phyloP scores from a whole-genome alignment of 1,284 basidiomycete species.

The Cryptococcus sp. region DNA sequence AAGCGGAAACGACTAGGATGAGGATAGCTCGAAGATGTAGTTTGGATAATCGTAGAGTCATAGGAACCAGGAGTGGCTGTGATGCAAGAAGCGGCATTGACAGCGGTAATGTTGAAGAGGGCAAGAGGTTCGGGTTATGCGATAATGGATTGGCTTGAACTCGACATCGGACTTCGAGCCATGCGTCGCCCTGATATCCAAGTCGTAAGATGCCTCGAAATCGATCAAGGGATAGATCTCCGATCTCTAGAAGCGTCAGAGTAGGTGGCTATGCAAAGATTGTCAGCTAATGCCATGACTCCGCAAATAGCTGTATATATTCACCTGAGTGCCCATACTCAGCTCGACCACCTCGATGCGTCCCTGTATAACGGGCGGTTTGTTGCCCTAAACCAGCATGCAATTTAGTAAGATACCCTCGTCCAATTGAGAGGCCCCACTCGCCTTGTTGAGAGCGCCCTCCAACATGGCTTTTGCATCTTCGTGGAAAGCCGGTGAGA shows the following conservation, averaged over 20 bases:
- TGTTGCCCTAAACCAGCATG: constrained; percentile 63
- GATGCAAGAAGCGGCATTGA: constrained; percentile 81
- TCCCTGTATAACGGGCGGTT: constrained; percentile 96
- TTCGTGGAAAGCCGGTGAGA: constrained; percentile 91
- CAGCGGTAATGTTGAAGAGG: constrained; percentile 72
- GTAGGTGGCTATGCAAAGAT: constrained; percentile 81
- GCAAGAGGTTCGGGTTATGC: constrained; percentile 80
- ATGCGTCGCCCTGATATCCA: constrained; percentile 93
- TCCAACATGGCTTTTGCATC: constrained; percentile 93
- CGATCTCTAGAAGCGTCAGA: constrained; percentile 95
- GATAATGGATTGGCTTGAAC: constrained; percentile 66
- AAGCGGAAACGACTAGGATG: constrained; percentile 93
- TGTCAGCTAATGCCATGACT: background rate
- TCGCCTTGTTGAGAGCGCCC: constrained; percentile 83
- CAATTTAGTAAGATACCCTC: background rate
- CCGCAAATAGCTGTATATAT: constrained; percentile 29
- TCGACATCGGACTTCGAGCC: constrained; percentile 92
- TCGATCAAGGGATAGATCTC: constrained; percentile 91
- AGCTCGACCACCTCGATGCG: constrained; percentile 96
- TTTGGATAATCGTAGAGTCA: constrained; percentile 94
- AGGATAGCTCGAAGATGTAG: constrained; percentile 94
- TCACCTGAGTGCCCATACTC: constrained; percentile 94
- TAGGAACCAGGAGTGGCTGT: constrained; percentile 91
- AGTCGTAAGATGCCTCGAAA: constrained; percentile 97
- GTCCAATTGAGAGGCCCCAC: constrained; percentile 1